Conservation (phyloP, 805 yeast genomes). For the Candida bentonensis region DNA sequence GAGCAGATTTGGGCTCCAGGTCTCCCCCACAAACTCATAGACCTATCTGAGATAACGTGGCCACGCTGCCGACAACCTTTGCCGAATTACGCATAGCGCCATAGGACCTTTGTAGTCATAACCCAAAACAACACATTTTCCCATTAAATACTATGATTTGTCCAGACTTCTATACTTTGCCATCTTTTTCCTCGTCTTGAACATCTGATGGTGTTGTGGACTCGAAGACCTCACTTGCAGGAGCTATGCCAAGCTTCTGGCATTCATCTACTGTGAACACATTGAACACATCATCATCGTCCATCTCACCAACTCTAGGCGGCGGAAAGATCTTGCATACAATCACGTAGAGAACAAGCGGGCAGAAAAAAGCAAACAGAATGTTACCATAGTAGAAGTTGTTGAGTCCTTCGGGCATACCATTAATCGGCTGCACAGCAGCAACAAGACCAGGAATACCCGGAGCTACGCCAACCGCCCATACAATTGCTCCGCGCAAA, state of each 20-base stretch:
- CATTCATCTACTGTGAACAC: background rate
- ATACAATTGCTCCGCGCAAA: slow-evolving; percentile 27
- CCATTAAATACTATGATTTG: too few species aligned
- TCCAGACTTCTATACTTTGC: too few species aligned
- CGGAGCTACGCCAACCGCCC: slow-evolving; percentile 16
- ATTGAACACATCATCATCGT: background rate
- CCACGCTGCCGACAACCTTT: too few species aligned
- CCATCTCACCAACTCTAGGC: background rate
- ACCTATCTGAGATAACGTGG: too few species aligned
- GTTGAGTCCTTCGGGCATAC: slow-evolving; percentile 22
- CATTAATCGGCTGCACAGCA: slow-evolving; percentile 21
- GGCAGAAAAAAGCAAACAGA: slow-evolving; percentile 24
- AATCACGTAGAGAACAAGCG: background rate
- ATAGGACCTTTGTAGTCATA: too few species aligned
- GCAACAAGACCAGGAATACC: slow-evolving; percentile 19
- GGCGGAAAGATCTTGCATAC: background rate
- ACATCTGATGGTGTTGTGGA: too few species aligned
- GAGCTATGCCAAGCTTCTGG: background rate
- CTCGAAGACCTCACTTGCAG: background rate
- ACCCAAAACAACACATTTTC: too few species aligned
- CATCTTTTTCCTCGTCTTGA: too few species aligned
- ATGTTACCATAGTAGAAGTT: slow-evolving; percentile 32
- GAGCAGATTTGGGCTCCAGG: too few species aligned
- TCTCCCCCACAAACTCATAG: too few species aligned
- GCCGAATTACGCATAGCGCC: too few species aligned